Evolutionary conservation across 1,284 basidiomycete genomes (phyloP).

Genomic region (Vanrija humicola): DNA sequence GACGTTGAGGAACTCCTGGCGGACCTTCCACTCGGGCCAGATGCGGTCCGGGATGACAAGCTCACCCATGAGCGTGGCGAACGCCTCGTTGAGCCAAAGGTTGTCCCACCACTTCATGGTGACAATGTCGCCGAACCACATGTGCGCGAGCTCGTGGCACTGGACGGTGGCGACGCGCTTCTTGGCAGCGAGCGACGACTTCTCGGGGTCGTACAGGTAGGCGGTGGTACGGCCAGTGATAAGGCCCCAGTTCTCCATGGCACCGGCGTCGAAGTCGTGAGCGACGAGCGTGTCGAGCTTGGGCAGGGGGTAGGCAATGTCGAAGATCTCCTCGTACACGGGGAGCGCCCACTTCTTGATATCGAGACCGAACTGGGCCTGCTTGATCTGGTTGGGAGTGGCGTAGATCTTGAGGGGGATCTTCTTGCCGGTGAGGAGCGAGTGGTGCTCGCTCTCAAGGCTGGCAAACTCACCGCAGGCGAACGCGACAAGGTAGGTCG

Average conservation of each 20-base stretch:
- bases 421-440: slow-evolving; percentile 74
- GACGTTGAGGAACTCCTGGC: slow-evolving; percentile 54
- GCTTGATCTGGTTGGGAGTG: slow-evolving; percentile 78
- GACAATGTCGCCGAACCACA: slow-evolving; percentile 81
- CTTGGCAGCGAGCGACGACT: slow-evolving; percentile 69
- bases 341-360: slow-evolving; percentile 83
- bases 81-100: slow-evolving; percentile 69
- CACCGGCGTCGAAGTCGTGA: slow-evolving; percentile 84
- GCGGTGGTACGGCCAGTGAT: slow-evolving; percentile 85
- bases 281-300: slow-evolving; percentile 84
- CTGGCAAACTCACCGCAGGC: slow-evolving; percentile 79
- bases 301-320: slow-evolving; percentile 85
- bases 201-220: slow-evolving; percentile 76
- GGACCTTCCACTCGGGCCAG: slow-evolving; percentile 56
- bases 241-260: slow-evolving; percentile 95
- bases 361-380: slow-evolving; percentile 68
- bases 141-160: slow-evolving; percentile 49
- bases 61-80: slow-evolving; percentile 82
- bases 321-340: slow-evolving; percentile 88
- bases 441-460: slow-evolving; percentile 71
- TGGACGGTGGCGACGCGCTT: slow-evolving; percentile 68
- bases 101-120: slow-evolving; percentile 96
- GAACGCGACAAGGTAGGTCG: slow-evolving; percentile 85
- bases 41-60: slow-evolving; percentile 75
- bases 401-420: slow-evolving; percentile 85